phyloP scores from a whole-genome alignment of 2,329 filamentous ascomycete genomes.

The Colletotrichum salicis region DNA sequence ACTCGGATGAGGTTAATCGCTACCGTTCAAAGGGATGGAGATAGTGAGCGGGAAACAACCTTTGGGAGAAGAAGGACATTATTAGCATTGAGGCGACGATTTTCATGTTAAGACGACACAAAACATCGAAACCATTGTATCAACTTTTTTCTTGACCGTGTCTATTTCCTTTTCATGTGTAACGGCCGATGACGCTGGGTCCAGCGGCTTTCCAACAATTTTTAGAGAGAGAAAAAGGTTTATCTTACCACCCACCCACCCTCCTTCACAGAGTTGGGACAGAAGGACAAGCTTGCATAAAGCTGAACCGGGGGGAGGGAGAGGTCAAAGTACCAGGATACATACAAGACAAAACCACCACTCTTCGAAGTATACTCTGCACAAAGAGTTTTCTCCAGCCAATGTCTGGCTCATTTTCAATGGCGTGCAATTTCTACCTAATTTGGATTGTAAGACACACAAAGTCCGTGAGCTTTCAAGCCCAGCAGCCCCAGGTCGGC shows the following conservation, averaged over 20 bases:
- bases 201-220: background rate
- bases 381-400: too few relatives aligned
- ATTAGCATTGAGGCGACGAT: background rate
- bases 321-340: background rate
- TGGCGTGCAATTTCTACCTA: background rate
- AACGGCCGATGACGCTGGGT: constrained; percentile 8
- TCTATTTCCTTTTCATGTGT: background rate
- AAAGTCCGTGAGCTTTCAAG: background rate
- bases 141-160: background rate
- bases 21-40: background rate
- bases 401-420: background rate
- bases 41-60: background rate
- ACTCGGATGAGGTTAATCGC: background rate
- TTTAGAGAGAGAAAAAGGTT: background rate
- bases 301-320: background rate
- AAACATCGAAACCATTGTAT: constrained; percentile 13
- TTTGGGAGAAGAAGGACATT: background rate
- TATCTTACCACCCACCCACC: background rate
- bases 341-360: background rate
- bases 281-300: constrained; percentile 13
- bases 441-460: background rate
- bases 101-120: background rate
- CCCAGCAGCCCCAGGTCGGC: too few relatives aligned
- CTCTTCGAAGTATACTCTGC: background rate
- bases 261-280: constrained; percentile 3